phyloP scores from a whole-genome alignment of 257 asterid species.

The Petunia secreta region DNA sequence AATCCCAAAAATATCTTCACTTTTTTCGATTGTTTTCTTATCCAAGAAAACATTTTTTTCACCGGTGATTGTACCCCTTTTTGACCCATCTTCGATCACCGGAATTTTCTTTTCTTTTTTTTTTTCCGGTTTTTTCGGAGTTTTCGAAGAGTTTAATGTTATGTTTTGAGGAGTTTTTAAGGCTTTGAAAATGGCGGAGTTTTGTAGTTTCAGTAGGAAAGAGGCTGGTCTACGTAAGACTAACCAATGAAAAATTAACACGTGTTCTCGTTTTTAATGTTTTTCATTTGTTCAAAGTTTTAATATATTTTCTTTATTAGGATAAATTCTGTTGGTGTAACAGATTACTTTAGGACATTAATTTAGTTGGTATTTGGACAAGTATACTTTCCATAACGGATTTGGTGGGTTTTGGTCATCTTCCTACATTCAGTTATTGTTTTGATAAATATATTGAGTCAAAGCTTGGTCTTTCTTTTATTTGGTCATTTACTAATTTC shows the following conservation, averaged over 20 bases:
- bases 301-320: neutral
- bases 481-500: neutral
- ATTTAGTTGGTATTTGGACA: neutral
- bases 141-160: neutral
- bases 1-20: conserved; percentile 65
- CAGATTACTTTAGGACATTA: neutral
- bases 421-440: neutral
- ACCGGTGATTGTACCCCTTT: conserved; percentile 58
- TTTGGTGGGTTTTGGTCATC: conserved; percentile 25
- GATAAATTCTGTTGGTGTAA: neutral
- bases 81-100: conserved; percentile 58
- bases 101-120: neutral
- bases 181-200: conserved; percentile 17
- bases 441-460: neutral
- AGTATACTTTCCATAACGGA: conserved; percentile 6
- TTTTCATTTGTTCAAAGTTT: neutral
- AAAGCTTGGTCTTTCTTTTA: neutral
- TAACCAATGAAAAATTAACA: neutral
- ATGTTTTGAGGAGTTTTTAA: neutral
- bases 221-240: conserved; percentile 2
- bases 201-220: neutral
- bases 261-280: neutral
- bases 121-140: neutral
- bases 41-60: conserved; percentile 70
- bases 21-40: conserved; percentile 74